Percentiles rank a stretch among this genome's conserved stretches.
These are phyloP conservation scores for Keqinozyma sinolaborantium DNA, from an alignment of 1,139 yeast genomes.

Conservation along the genomic window DNA sequence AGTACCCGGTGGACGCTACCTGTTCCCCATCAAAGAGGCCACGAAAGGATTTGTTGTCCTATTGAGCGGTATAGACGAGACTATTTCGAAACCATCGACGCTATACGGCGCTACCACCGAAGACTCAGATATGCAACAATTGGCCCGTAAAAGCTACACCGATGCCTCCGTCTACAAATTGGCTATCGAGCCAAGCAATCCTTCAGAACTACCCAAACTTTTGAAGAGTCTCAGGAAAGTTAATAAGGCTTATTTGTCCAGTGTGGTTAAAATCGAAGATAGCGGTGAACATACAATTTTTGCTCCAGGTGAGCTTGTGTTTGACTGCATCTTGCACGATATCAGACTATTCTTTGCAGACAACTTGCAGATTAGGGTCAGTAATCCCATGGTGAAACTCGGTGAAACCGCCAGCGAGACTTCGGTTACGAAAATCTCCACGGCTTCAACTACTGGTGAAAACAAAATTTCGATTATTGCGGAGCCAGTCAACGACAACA, in stretches of 20 bases:
- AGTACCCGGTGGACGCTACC: slow-evolving; percentile 72
- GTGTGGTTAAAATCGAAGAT: slow-evolving; percentile 71
- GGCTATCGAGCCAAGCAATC: slow-evolving; percentile 78
- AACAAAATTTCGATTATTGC: slow-evolving; percentile 70
- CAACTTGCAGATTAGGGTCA: slow-evolving; percentile 70
- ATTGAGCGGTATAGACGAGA: slow-evolving; percentile 57
- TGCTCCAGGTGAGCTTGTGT: slow-evolving; percentile 84
- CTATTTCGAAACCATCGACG: slow-evolving; percentile 59
- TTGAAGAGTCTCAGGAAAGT: slow-evolving; percentile 64
- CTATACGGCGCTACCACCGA: slow-evolving; percentile 24
- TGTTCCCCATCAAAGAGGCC: slow-evolving; percentile 50
- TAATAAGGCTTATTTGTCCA: slow-evolving; percentile 62
- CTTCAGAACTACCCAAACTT: slow-evolving; percentile 74
- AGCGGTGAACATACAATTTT: slow-evolving; percentile 82
- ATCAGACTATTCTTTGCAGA: slow-evolving; percentile 56
- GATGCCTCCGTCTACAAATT: slow-evolving; percentile 68
- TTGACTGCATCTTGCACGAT: slow-evolving; percentile 84
- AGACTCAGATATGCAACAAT: slow-evolving; percentile 1
- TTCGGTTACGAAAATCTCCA: slow-evolving; percentile 62
- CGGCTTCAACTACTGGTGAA: slow-evolving; percentile 52
- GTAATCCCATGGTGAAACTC: slow-evolving; percentile 81
- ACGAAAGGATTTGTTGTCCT: slow-evolving; percentile 66
- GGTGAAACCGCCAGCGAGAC: slow-evolving; percentile 71
- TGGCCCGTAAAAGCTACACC: slow-evolving; percentile 22
- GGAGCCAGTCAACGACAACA: slow-evolving; percentile 60